Conservation (phyloP, 2,329 filamentous ascomycete species). For the Trichoderma hamatum region DNA sequence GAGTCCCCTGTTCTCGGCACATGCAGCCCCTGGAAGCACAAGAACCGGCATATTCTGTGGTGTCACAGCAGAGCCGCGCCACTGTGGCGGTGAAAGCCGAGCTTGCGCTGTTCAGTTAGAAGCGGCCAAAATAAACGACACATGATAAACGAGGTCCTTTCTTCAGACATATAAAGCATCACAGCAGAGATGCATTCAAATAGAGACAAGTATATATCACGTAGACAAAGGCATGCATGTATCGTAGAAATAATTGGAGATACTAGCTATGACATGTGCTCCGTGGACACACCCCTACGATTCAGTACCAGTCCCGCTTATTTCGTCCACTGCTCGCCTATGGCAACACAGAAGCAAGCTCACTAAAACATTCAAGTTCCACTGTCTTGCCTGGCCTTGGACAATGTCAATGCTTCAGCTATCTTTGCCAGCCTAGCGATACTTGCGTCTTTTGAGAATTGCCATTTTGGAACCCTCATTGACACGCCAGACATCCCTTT, state of each 20-base stretch:
- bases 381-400: not conserved
- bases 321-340: not conserved
- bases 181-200: not conserved
- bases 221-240: not conserved
- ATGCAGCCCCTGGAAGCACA: not conserved
- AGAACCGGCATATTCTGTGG: not conserved
- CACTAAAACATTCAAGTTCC: not conserved
- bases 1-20: not conserved
- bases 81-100: conserved; percentile 19
- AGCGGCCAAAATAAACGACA: not conserved
- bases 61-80: conserved; percentile 7
- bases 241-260: not conserved
- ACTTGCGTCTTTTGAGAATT: not conserved
- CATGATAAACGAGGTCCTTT: not conserved
- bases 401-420: not conserved
- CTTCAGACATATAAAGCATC: not conserved
- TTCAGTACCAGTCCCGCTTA: not conserved
- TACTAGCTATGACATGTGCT: not conserved
- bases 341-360: not conserved
- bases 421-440: not conserved
- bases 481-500: not conserved
- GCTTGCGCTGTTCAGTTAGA: not conserved
- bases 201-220: not conserved
- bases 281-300: no score
- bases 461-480: not conserved